A percentile compares a stretch with the other conserved stretches of the same genome.
These are phyloP conservation scores for Fusarium kyushuense DNA, from an alignment of 2,329 filamentous ascomycete species.

Conservation along the genomic window DNA sequence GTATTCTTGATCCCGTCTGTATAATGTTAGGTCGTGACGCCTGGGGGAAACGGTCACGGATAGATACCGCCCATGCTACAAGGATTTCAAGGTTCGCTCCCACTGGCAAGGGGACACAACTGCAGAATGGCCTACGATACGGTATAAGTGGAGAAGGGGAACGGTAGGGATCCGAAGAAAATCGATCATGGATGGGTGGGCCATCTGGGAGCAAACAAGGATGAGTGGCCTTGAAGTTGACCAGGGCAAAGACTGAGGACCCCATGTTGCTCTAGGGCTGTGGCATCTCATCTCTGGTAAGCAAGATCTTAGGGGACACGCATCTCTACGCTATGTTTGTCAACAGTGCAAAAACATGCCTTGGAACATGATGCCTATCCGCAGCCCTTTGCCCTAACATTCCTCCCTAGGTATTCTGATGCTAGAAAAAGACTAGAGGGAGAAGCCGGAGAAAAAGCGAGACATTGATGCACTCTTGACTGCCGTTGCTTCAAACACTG, in stretches of 20 bases:
- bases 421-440: slow-evolving; percentile 9
- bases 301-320: slow-evolving; percentile 28
- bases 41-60: slow-evolving; percentile 37
- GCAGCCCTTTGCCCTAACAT: not conserved
- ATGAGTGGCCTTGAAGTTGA: slow-evolving; percentile 39
- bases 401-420: slow-evolving; percentile 1
- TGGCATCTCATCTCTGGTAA: slow-evolving; percentile 29
- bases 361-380: slow-evolving; percentile 3
- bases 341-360: not conserved
- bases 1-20: slow-evolving; percentile 22
- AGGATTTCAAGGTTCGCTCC: slow-evolving; percentile 43
- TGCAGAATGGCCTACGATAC: slow-evolving; percentile 41
- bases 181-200: slow-evolving; percentile 46
- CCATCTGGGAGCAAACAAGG: slow-evolving; percentile 34
- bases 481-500: slow-evolving; percentile 33
- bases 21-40: slow-evolving; percentile 26
- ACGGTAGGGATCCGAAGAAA: slow-evolving; percentile 40
- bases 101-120: slow-evolving; percentile 39
- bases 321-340: slow-evolving; percentile 34
- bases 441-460: slow-evolving; percentile 29
- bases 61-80: slow-evolving; percentile 38
- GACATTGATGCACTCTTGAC: slow-evolving; percentile 31
- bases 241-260: slow-evolving; percentile 31
- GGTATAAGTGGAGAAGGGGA: slow-evolving; percentile 36
- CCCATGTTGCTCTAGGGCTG: slow-evolving; percentile 40